Evolutionary conservation across 2,329 filamentous ascomycete species (phyloP), one percentile per base, ranked within the genome.

Genomic region (Didymella pinodella): DNA sequence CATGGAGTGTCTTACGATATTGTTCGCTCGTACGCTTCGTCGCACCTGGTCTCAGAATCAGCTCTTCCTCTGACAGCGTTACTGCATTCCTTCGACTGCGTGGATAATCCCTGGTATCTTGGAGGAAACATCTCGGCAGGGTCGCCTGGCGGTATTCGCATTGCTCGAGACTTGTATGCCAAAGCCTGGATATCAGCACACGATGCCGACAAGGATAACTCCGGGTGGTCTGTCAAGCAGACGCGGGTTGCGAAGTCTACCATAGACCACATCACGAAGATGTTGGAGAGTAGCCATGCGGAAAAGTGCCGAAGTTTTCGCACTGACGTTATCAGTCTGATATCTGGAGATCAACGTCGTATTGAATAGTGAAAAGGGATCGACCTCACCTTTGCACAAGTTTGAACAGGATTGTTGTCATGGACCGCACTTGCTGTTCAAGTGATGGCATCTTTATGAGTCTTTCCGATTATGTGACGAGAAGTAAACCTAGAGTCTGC

Each of bases 11-110:
- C 82, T 0, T 86, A 85, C 65, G 71, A 80, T 5, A 77, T 81
- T 22, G 77, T 91, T 10, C 76, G 80, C 29, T 77, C 83, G 7
- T 90, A 88, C 68, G 81, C 83, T 6, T 81, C 82, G 2, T 80
- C 82, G 0, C 85, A 89, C 67, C 83, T 90, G 3, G 77, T 85
- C 2, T 71, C 78, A 1, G 81, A 85, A 66, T 80, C 83, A 1
- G 86, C 87, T 0, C 78, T 89, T 2, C 88, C 87, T 0, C 77
- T 91, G 18, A 89, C 86, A 0, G 83, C 84, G 0, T 82, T 91
- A 4, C 79, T 91, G 16, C 88, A 90, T 71, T 85, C 84, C 52
- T 87, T 90, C 74, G 85, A 89, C 66, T 78, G 77, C 8, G 82
- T 88, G 26, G 76, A 80, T 20, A 86, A 85, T 44, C 85, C 85